Conservation (phyloP, 1,284 basidiomycete genomes). For the Amylostereum areolatum region DNA sequence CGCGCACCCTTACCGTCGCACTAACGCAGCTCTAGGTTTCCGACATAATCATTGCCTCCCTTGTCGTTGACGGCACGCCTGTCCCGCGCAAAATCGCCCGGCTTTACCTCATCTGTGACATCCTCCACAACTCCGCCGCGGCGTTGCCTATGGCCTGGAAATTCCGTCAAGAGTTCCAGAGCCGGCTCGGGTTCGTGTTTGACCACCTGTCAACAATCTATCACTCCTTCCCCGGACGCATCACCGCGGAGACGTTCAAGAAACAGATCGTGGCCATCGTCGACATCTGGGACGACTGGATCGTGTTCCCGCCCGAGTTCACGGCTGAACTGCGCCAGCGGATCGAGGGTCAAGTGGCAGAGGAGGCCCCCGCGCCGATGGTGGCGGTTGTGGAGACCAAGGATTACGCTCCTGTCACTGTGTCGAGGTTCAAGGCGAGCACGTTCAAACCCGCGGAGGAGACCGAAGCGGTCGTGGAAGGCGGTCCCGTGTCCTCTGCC, state of each 20-base stretch:
- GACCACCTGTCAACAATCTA: constrained; percentile 92
- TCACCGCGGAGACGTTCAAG: constrained; percentile 92
- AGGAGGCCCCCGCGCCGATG: constrained; percentile 26
- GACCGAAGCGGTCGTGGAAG: constrained; percentile 32
- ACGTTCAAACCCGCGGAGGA: constrained; percentile 67
- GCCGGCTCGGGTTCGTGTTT: constrained; percentile 81
- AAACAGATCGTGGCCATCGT: constrained; percentile 81
- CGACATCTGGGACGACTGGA: constrained; percentile 96
- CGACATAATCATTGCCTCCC: constrained; percentile 80
- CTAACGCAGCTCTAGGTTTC: constrained; percentile 52
- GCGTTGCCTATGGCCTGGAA: constrained; percentile 89
- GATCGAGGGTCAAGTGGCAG: constrained; percentile 54
- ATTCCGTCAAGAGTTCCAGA: constrained; percentile 88
- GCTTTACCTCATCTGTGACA: constrained; percentile 93
- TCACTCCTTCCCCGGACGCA: constrained; percentile 85
- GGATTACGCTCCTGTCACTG: constrained; percentile 28
- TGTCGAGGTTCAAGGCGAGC: constrained; percentile 72
- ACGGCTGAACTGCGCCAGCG: constrained; percentile 65
- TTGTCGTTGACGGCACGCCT: constrained; percentile 82
- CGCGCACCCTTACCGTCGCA: constrained; percentile 12
- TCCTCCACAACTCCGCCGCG: constrained; percentile 93
- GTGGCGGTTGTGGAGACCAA: constrained; percentile 21
- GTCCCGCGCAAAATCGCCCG: constrained; percentile 95
- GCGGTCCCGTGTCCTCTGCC: constrained; percentile 28
- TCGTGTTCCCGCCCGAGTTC: constrained; percentile 84